These are phyloP conservation scores for Hanseniaspora uvarum DNA, from an alignment of 1,139 yeast species.

Conservation along the genomic window DNA sequence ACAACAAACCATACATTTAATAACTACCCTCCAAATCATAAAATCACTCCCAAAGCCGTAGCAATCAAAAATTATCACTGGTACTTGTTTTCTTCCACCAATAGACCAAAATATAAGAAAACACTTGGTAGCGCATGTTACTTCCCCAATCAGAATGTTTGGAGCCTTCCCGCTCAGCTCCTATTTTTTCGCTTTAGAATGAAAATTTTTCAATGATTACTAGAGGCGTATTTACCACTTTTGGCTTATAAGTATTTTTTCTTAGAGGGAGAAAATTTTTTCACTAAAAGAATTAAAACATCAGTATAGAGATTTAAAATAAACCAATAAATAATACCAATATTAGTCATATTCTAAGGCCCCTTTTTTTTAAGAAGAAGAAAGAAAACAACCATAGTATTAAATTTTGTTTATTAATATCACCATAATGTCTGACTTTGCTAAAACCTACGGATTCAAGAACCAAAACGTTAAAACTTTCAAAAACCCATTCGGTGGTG, in stretches of 20 bases:
- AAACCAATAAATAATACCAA: slow-evolving; percentile 1
- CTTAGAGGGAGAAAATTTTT: not conserved
- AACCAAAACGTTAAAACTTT: slow-evolving; percentile 15
- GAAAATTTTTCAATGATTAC: not conserved
- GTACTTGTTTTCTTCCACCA: no score
- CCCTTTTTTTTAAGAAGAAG: not conserved
- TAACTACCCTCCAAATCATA: no score
- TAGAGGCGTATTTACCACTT: not conserved
- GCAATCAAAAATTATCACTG: no score
- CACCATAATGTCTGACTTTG: slow-evolving; percentile 13
- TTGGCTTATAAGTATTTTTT: no score
- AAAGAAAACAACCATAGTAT: not conserved
- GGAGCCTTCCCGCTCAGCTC: not conserved
- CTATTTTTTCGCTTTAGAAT: not conserved
- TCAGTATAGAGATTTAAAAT: not conserved
- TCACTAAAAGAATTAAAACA: not conserved
- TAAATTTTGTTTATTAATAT: not conserved
- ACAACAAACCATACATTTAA: no score
- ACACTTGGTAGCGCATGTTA: not conserved
- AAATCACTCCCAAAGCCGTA: no score
- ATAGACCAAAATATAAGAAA: no score
- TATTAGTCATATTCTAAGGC: not conserved
- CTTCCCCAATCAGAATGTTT: not conserved
- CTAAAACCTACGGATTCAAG: slow-evolving; percentile 17
- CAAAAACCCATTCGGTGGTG: slow-evolving; percentile 17